phyloP scores from a whole-genome alignment of 2,329 filamentous ascomycete species.

The Hymenoscyphus infarciens region DNA sequence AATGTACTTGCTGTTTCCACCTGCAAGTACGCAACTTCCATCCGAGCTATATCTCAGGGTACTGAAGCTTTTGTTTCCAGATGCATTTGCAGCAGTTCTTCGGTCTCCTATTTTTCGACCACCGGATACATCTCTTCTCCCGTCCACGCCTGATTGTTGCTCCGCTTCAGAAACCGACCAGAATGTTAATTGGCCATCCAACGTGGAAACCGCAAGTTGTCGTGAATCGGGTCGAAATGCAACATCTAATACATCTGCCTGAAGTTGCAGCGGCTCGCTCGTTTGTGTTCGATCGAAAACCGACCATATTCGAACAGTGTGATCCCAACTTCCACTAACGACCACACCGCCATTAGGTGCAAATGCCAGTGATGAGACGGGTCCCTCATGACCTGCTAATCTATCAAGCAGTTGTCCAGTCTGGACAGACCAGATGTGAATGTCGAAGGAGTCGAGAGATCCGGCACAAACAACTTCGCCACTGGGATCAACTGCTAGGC shows the following conservation, averaged over 20 bases:
- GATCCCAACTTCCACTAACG: constrained; percentile 94
- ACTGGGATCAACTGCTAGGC: constrained; percentile 92
- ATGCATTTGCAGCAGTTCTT: constrained; percentile 83
- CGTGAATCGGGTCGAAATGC: constrained; percentile 86
- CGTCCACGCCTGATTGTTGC: constrained; percentile 83
- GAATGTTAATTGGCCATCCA: constrained; percentile 92
- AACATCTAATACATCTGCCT: constrained; percentile 84
- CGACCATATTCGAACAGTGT: constrained; percentile 92
- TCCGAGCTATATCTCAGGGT: constrained; percentile 89
- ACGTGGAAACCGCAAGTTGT: constrained; percentile 85
- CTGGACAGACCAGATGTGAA: constrained; percentile 98
- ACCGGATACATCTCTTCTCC: constrained; percentile 86
- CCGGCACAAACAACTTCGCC: constrained; percentile 95
- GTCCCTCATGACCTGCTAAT: constrained; percentile 88
- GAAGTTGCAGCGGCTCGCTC: constrained; percentile 86
- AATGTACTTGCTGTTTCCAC: constrained; percentile 97
- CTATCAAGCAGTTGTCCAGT: constrained; percentile 92
- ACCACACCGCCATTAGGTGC: constrained; percentile 79
- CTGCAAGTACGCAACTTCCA: constrained; percentile 84
- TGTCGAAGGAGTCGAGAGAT: constrained; percentile 92
- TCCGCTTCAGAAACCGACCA: constrained; percentile 88
- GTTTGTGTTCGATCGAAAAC: constrained; percentile 93
- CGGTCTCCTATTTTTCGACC: constrained; percentile 86
- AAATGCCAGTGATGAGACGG: constrained; percentile 84
- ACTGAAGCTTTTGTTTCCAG: constrained; percentile 86